Percentiles rank a stretch among this genome's conserved stretches.
phyloP scores from a whole-genome alignment of 306 rosid genomes.

The Rosa rugosa region DNA sequence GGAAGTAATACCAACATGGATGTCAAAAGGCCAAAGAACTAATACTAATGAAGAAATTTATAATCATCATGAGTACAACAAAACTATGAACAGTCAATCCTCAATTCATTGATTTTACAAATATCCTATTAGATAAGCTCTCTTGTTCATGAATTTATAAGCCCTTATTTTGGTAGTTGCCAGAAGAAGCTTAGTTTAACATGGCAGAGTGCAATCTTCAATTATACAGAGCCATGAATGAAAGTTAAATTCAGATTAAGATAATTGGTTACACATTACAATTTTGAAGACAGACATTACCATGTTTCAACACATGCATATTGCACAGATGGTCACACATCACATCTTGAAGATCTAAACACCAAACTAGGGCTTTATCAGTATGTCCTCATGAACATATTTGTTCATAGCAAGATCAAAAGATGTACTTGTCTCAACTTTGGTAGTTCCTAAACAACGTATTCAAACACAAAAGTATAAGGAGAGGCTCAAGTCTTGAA shows the following conservation, averaged over 20 bases:
- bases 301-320: slow-evolving; percentile 7
- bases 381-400: background rate
- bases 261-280: background rate
- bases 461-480: background rate
- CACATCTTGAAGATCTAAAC: background rate
- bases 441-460: background rate
- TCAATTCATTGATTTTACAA: slow-evolving; percentile 9
- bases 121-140: slow-evolving; percentile 9
- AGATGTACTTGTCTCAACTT: background rate
- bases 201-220: background rate
- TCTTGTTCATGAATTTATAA: slow-evolving; percentile 2
- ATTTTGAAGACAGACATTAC: background rate
- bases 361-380: background rate
- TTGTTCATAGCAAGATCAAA: background rate
- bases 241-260: background rate
- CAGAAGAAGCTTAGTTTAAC: background rate
- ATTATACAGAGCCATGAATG: background rate
- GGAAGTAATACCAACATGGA: slow-evolving; percentile 37
- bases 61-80: slow-evolving; percentile 15
- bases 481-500: background rate
- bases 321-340: background rate
- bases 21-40: slow-evolving; percentile 25
- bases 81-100: background rate
- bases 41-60: slow-evolving; percentile 11
- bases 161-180: background rate